A percentile compares a stretch with the other conserved stretches of the same genome.
phyloP scores from a whole-genome alignment of 305 asterid species.

The Petunia hybrid region DNA sequence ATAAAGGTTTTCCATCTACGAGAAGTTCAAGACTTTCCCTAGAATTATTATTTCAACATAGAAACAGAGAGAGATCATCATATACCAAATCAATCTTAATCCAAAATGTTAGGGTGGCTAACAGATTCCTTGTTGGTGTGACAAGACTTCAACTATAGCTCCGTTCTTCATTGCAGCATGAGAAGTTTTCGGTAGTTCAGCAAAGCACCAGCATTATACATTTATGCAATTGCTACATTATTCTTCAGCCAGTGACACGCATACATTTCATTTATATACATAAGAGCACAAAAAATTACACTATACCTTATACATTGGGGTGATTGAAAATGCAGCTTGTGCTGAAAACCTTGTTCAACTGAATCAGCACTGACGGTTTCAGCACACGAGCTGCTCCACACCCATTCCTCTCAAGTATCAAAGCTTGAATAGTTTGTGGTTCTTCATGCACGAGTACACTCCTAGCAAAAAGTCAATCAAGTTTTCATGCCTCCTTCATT shows the following conservation, averaged over 20 bases:
- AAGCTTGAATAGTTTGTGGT: background rate
- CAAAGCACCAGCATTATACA: background rate
- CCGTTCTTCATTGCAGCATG: background rate
- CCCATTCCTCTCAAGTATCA: constrained; percentile 14
- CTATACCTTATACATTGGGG: background rate
- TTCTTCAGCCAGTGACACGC: background rate
- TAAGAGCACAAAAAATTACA: background rate
- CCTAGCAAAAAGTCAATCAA: background rate
- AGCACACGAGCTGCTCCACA: constrained; percentile 24
- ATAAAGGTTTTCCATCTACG: no score
- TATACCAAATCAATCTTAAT: background rate
- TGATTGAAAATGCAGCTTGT: background rate
- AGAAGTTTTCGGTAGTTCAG: background rate
- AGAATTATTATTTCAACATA: no score
- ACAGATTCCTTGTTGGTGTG: background rate
- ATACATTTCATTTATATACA: constrained; percentile 14
- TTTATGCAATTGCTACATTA: background rate
- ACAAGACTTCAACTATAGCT: background rate
- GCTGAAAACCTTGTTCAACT: background rate
- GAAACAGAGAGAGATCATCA: background rate
- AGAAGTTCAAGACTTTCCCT: no score
- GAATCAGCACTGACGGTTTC: background rate
- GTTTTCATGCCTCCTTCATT: constrained; percentile 44
- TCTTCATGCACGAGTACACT: constrained; percentile 13
- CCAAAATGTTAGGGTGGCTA: background rate